Percentiles rank a stretch among this genome's conserved stretches.
phyloP scores from a whole-genome alignment of 2,329 filamentous ascomycete genomes.

The Fusarium sublunatum region DNA sequence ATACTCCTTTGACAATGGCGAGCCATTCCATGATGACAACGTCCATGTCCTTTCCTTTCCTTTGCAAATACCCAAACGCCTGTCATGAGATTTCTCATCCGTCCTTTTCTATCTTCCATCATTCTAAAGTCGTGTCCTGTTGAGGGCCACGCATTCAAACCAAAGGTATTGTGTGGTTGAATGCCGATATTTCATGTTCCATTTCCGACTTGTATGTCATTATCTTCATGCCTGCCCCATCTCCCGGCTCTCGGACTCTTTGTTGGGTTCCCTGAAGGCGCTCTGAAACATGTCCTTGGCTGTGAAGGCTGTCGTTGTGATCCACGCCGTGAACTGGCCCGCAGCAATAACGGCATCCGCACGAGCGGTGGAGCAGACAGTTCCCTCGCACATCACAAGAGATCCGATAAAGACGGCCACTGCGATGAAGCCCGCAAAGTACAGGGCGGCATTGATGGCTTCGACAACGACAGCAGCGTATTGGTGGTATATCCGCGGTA shows the following conservation, averaged over 20 bases:
- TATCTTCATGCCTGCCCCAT: constrained; percentile 53
- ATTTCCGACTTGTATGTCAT: background rate
- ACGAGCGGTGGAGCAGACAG: constrained; percentile 66
- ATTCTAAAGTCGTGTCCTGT: background rate
- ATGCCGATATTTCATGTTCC: background rate
- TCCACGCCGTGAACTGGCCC: constrained; percentile 66
- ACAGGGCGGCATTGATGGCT: constrained; percentile 64
- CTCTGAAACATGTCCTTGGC: constrained; percentile 61
- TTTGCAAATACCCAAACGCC: constrained; percentile 39
- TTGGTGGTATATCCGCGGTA: constrained; percentile 59
- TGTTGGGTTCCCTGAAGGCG: constrained; percentile 48
- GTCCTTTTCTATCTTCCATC: constrained; percentile 15
- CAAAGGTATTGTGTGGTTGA: constrained; percentile 3
- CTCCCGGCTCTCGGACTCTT: constrained; percentile 42
- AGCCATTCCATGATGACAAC: constrained; percentile 25
- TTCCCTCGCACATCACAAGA: constrained; percentile 67
- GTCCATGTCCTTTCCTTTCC: constrained; percentile 21
- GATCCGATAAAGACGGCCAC: constrained; percentile 67
- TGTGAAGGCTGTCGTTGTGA: constrained; percentile 58
- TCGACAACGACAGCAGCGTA: constrained; percentile 63
- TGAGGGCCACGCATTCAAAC: background rate
- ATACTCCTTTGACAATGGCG: constrained; percentile 36
- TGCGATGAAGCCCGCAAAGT: constrained; percentile 69
- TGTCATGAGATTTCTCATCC: constrained; percentile 27
- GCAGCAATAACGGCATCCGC: constrained; percentile 66